Conservation (phyloP, 495 filamentous ascomycete genomes). For the Penicillium verhagenii region DNA sequence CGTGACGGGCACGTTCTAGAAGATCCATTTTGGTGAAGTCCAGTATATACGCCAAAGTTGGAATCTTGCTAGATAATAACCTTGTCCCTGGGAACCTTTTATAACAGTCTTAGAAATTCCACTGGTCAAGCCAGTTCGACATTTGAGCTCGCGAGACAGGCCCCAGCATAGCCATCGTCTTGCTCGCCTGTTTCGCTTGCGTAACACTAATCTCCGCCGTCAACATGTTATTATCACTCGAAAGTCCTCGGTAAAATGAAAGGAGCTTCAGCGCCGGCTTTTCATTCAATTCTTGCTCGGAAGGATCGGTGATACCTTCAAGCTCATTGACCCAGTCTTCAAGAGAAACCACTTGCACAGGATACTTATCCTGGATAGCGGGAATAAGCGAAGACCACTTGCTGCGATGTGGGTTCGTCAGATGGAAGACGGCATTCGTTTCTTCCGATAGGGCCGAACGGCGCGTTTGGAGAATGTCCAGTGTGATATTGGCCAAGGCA, state of each 20-base stretch:
- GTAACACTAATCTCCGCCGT: not conserved
- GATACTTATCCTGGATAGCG: not conserved
- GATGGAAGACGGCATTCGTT: not conserved
- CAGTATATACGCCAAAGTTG: too few relatives aligned
- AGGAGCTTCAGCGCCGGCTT: conserved; percentile 1
- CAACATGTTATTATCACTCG: not conserved
- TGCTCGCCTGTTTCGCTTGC: not conserved
- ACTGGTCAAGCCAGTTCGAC: not conserved
- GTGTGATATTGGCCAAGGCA: not conserved
- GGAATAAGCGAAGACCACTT: not conserved
- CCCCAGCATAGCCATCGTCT: not conserved
- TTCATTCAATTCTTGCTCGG: not conserved
- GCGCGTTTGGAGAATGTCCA: not conserved
- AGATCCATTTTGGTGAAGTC: too few relatives aligned
- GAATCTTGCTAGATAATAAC: too few relatives aligned
- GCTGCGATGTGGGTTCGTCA: not conserved
- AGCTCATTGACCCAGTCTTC: not conserved
- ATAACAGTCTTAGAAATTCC: not conserved
- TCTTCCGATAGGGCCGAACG: not conserved
- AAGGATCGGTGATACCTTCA: not conserved
- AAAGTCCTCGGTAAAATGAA: not conserved
- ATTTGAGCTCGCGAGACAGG: not conserved
- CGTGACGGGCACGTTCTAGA: too few relatives aligned
- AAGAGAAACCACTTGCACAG: not conserved
- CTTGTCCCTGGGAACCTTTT: too few relatives aligned